phyloP scores from a whole-genome alignment of 2,329 filamentous ascomycete genomes.

The Aspergillus sp. region DNA sequence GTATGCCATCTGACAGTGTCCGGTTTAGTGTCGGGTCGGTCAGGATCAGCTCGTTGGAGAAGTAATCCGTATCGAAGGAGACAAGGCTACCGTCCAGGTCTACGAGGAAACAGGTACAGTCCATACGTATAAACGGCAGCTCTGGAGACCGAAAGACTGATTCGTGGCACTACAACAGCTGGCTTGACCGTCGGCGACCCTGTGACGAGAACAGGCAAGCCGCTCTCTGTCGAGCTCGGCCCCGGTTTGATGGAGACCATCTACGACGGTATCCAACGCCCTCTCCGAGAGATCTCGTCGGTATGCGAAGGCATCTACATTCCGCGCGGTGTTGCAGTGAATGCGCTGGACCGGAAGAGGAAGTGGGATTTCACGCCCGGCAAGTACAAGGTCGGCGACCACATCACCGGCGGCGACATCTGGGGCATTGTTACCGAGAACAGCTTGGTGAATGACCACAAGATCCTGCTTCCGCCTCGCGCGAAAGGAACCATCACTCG shows the following conservation, averaged over 20 bases:
- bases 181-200: slow-evolving; percentile 95
- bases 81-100: slow-evolving; percentile 95
- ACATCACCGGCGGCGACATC: slow-evolving; percentile 91
- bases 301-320: slow-evolving; percentile 88
- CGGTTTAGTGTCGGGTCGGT: slow-evolving; percentile 78
- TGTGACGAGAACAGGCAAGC: slow-evolving; percentile 82
- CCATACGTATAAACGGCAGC: no score
- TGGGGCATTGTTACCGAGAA: slow-evolving; percentile 96
- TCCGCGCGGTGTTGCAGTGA: slow-evolving; percentile 80
- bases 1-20: neutral
- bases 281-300: slow-evolving; percentile 73
- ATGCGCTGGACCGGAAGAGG: slow-evolving; percentile 79
- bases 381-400: slow-evolving; percentile 85
- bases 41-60: slow-evolving; percentile 88
- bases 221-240: slow-evolving; percentile 91
- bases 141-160: neutral
- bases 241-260: slow-evolving; percentile 98
- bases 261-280: slow-evolving; percentile 97
- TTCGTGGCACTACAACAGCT: slow-evolving; percentile 37
- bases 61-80: slow-evolving; percentile 92
- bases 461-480: slow-evolving; percentile 81
- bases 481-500: slow-evolving; percentile 86
- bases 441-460: slow-evolving; percentile 86
- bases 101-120: slow-evolving; percentile 88
- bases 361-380: slow-evolving; percentile 92